Conservation (phyloP, 2,329 filamentous ascomycete genomes). For the Geosmithia flava region DNA sequence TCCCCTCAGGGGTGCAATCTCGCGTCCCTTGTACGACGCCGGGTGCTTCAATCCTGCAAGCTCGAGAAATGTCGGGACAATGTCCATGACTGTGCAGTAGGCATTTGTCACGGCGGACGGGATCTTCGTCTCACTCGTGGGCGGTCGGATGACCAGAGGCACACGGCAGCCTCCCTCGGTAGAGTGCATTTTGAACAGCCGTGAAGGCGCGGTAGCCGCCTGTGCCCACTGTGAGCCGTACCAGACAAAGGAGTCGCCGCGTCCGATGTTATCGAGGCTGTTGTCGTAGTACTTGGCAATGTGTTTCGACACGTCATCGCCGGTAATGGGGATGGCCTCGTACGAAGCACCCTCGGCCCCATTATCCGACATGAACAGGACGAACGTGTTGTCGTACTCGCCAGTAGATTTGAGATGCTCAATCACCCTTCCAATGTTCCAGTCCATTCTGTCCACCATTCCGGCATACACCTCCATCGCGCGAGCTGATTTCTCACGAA, state of each 20-base stretch:
- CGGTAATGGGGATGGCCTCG: constrained; percentile 43
- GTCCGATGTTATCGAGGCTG: constrained; percentile 40
- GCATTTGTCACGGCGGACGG: constrained; percentile 5
- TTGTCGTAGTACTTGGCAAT: constrained; percentile 32
- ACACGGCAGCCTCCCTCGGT: constrained; percentile 38
- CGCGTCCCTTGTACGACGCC: constrained; percentile 25
- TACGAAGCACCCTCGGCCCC: constrained; percentile 42
- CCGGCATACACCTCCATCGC: constrained; percentile 31
- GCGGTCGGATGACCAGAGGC: constrained; percentile 29
- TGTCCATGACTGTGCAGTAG: constrained; percentile 32
- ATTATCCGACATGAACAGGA: constrained; percentile 42
- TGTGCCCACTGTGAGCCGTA: constrained; percentile 45
- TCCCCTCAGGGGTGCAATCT: constrained; percentile 38
- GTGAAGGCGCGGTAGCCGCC: constrained; percentile 22
- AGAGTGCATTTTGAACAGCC: constrained; percentile 25
- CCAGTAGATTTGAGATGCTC: constrained; percentile 30
- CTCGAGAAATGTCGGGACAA: constrained; percentile 32
- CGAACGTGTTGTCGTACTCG: constrained; percentile 40
- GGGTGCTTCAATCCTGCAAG: constrained; percentile 30
- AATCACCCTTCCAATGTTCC: constrained; percentile 35
- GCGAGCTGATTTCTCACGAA: constrained; percentile 5
- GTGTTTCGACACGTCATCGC: constrained; percentile 6
- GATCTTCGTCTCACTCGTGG: constrained; percentile 1
- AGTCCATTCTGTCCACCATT: constrained; percentile 41
- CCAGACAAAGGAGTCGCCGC: constrained; percentile 45